Percentiles rank a stretch among this genome's conserved stretches.
phyloP scores from a whole-genome alignment of 371 early-diverging fungal species.

The Amoeboaphelidium protococcarum region DNA sequence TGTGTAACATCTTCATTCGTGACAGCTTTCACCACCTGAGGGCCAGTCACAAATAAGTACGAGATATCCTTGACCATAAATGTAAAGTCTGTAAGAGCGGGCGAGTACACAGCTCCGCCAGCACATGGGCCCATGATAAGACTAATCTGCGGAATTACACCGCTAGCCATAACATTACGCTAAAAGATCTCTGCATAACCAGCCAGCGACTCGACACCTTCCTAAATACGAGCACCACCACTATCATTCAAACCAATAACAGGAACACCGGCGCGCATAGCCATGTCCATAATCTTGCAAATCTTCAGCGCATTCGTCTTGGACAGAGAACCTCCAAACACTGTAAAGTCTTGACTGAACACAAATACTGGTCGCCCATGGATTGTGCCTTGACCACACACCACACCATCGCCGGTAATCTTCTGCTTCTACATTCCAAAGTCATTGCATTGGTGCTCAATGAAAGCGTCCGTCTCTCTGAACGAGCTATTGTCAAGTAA shows the following conservation, averaged over 20 bases:
- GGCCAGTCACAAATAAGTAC: constrained; percentile 91
- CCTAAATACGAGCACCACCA: constrained; percentile 92
- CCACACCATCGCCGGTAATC: constrained; percentile 82
- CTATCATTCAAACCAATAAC: constrained; percentile 87
- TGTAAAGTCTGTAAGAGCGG: constrained; percentile 83
- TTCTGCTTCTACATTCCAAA: constrained; percentile 70
- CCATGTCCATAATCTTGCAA: constrained; percentile 79
- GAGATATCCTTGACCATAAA: constrained; percentile 89
- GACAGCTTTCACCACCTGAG: constrained; percentile 85
- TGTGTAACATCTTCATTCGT: constrained; percentile 84
- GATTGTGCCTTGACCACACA: constrained; percentile 78
- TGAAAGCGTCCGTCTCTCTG: constrained; percentile 79
- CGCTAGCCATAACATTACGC: constrained; percentile 71
- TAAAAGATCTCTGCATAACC: constrained; percentile 92
- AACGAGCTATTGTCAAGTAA: constrained; percentile 60
- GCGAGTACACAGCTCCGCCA: constrained; percentile 85
- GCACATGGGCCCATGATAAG: constrained; percentile 95
- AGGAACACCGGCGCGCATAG: constrained; percentile 73
- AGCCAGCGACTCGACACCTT: constrained; percentile 83
- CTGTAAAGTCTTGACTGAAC: constrained; percentile 86
- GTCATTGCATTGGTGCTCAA: constrained; percentile 77
- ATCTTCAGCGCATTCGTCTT: constrained; percentile 76
- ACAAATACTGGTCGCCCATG: constrained; percentile 71
- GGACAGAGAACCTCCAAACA: constrained; percentile 69
- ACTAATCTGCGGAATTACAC: constrained; percentile 84